Evolutionary conservation across 78 protist genomes (phyloP).

Genomic region (Monocercomonoides exilis): DNA sequence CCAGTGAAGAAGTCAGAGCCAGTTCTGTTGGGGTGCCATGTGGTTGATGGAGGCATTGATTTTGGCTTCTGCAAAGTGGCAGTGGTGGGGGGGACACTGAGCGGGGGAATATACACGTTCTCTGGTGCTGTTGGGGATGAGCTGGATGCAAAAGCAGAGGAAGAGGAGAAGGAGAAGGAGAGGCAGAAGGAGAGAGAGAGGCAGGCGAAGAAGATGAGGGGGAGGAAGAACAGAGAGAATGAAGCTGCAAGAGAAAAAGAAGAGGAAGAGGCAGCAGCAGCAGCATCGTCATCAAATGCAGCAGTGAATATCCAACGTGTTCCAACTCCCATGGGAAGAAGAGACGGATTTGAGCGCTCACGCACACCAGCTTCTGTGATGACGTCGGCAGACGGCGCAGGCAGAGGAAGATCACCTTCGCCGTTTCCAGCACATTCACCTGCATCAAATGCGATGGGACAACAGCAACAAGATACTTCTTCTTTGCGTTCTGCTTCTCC

Average conservation of each 20-base stretch:
- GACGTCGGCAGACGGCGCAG: too few relatives aligned
- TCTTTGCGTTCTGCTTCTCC: not conserved
- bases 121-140: not conserved
- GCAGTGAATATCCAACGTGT: too few relatives aligned
- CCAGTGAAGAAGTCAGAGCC: not conserved
- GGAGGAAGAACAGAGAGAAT: not conserved
- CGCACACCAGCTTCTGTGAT: not conserved
- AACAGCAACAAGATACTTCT: too few relatives aligned
- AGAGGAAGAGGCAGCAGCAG: too few relatives aligned
- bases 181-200: not conserved
- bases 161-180: not conserved
- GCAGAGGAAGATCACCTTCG: not conserved
- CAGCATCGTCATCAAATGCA: too few relatives aligned
- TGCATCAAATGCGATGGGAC: too few relatives aligned
- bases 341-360: too few relatives aligned
- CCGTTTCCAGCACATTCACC: not conserved
- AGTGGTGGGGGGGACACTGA: not conserved
- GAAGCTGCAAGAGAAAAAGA: not conserved
- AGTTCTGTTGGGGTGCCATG: not conserved
- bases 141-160: not conserved
- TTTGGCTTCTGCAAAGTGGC: not conserved
- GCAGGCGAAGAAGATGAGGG: not conserved
- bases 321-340: too few relatives aligned
- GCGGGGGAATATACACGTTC: not conserved
- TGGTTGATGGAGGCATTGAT: not conserved